Conservation (phyloP, 2,329 filamentous ascomycete species). For the Scedosporium aurantiacum region DNA sequence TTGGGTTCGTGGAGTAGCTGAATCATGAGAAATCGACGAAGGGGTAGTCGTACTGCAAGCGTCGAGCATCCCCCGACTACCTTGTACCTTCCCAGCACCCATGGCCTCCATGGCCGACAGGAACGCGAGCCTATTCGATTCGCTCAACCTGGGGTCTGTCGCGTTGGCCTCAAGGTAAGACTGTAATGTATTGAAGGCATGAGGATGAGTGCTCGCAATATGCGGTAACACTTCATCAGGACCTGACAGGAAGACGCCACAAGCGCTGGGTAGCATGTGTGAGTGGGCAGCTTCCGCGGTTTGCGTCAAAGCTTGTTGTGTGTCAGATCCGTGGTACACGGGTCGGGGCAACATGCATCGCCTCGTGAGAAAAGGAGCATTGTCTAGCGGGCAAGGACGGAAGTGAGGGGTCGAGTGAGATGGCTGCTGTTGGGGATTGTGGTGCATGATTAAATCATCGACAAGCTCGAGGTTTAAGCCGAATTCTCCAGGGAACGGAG, state of each 20-base stretch:
- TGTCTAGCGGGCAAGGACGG: conserved; percentile 10
- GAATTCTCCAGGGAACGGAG: not conserved
- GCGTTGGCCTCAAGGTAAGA: conserved; percentile 6
- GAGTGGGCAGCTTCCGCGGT: conserved; percentile 5
- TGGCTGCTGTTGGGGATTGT: conserved; percentile 7
- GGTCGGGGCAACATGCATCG: conserved; percentile 13
- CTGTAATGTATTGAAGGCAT: conserved; percentile 7
- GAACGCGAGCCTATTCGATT: conserved; percentile 6
- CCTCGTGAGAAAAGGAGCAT: conserved; percentile 9
- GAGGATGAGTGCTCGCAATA: conserved; percentile 9
- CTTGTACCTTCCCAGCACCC: conserved; percentile 1
- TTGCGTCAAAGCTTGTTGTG: conserved; percentile 1
- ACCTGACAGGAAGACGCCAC: conserved; percentile 10
- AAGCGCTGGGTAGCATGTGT: conserved; percentile 7
- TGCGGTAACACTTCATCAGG: conserved; percentile 9
- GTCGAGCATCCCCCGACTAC: not conserved
- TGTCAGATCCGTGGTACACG: conserved; percentile 9
- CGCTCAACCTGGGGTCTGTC: conserved; percentile 7
- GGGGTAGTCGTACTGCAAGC: conserved; percentile 3
- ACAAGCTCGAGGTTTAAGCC: conserved; percentile 3
- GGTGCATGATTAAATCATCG: conserved; percentile 7
- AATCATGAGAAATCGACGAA: conserved; percentile 5
- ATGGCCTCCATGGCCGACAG: conserved; percentile 3
- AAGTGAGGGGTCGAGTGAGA: conserved; percentile 7
- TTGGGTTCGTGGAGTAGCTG: conserved; percentile 3